A percentile compares a stretch with the other conserved stretches of the same genome.
Evolutionary conservation across 805 yeast genomes (phyloP).

Genomic region (Barnettozyma wickerhamii): DNA sequence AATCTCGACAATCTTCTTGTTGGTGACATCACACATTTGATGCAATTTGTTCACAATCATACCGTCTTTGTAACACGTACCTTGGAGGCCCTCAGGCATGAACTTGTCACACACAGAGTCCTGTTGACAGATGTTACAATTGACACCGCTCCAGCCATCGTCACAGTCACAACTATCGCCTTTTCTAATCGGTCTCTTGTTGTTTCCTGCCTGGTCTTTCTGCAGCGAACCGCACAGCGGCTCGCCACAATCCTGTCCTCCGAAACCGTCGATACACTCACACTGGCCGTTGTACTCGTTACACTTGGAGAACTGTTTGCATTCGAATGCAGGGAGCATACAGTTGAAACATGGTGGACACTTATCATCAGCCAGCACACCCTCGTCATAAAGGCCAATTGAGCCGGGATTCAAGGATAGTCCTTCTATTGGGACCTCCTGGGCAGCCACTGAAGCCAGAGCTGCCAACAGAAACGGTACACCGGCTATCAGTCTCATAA

Average conservation of each 20-base stretch:
- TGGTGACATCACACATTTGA: slow-evolving; percentile 95
- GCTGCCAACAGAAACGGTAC: neutral
- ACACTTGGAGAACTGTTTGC: slow-evolving; percentile 88
- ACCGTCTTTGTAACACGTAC: slow-evolving; percentile 88
- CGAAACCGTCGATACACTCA: slow-evolving; percentile 89
- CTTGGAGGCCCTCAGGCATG: slow-evolving; percentile 80
- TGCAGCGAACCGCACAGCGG: slow-evolving; percentile 84
- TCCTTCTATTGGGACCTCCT: slow-evolving; percentile 1
- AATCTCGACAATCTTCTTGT: slow-evolving; percentile 75
- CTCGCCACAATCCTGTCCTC: slow-evolving; percentile 85
- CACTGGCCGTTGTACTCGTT: slow-evolving; percentile 86
- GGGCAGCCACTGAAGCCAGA: neutral
- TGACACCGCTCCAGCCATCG: slow-evolving; percentile 90
- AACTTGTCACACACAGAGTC: slow-evolving; percentile 80
- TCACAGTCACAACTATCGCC: slow-evolving; percentile 60
- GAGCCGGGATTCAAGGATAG: neutral
- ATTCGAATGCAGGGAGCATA: slow-evolving; percentile 82
- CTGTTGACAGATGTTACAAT: slow-evolving; percentile 78
- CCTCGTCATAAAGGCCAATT: slow-evolving; percentile 10
- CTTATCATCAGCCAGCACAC: slow-evolving; percentile 24
- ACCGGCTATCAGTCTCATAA: neutral
- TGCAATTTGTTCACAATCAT: slow-evolving; percentile 73
- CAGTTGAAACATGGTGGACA: slow-evolving; percentile 97
- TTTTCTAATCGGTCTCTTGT: slow-evolving; percentile 58
- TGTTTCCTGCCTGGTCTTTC: slow-evolving; percentile 40